Base-by-base conservation (phyloP, 306 rosid genomes). In the barrel medic (Medicago truncatula) region DNA sequence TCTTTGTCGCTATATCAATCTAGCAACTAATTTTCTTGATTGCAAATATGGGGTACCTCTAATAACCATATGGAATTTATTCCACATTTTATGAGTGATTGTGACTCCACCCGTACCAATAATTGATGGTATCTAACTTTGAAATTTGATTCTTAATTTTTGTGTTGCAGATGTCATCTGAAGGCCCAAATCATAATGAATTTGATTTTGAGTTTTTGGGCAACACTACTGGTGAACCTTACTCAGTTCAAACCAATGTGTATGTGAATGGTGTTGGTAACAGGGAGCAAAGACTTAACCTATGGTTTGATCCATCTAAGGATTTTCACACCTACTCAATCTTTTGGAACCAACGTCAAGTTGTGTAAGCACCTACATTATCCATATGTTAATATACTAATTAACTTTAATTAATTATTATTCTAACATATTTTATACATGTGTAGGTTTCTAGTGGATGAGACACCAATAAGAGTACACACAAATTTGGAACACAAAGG, bases 161-260 rank as follows among this genome's bases (percentile, higher is more conserved):
- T 47, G 8, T 60, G 47, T 23, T 77, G 41, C 56, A 95, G 99
- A 89, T 95, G 97, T 92, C 97, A 64, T 92, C 99, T 15, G 99
- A 95, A 3, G 99, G 99, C 2, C 75, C 96, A 43, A 78, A 54
- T 58, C 99, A 92, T 81, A 89, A 95, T 17, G 99, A 95, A 69
- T 92, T 95, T 69, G 99, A 95, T 79, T 95, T 90, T 18, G 97
- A 95, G 90, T 95, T 95, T 59, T 67, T 95, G 83, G 99, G 99
- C 15, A 95, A 95, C 77, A 83, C 93, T 5, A 92, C 85, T 0
- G 99, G 99, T 0, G 99, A 95, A 76, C 99, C 99, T 2, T 95
- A 95, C 81, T 71, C 97, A 0, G 88, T 92, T 1, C 99, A 95
- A 76, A 95, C 99, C 16, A 95, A 95, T 50, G 13, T 95, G 13